Evolutionary conservation across 345 rosid genomes (phyloP), one percentile per base, ranked within the genome.

Genomic region (Microthlaspi erraticum): DNA sequence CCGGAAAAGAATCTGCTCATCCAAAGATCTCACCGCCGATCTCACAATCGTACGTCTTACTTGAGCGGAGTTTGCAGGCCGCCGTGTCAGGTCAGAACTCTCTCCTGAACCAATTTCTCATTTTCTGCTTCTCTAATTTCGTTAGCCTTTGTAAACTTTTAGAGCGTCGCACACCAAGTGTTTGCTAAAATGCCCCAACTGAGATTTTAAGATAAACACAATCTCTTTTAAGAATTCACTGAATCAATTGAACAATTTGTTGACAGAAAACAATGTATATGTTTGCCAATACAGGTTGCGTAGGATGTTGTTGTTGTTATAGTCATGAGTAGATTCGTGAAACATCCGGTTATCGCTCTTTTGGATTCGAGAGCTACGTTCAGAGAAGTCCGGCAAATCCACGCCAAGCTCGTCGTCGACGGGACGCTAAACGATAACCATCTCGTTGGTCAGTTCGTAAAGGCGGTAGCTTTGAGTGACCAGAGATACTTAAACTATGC

Each of bases 311-410:
- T 31, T 26, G 23, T 20, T 70, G 55, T 64, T 68, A 37, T 68
- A 60, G 70, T 32, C 49, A 76, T 76, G 75, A 70, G 66, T 33
- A 70, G 75, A 48, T 10, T 70, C 17, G 53, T 63, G 8, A 78
- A 62, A 60, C 77, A 78, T 18, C 81, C 71, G 0, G 13, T 44
- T 7, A 52, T 78, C 0, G 60, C 81, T 62, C 78, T 78, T 23
- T 34, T 78, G 51, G 78, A 78, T 63, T 78, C 81, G 1, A 20
- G 55, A 43, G 34, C 43, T 19, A 62, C 81, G 29, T 60, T 72
- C 19, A 73, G 66, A 18, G 77, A 84, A 64, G 81, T 86, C 41
- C 52, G 70, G 20, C 90, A 88, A 63, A 84, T 85, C 71, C 93
- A 88, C 60, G 68, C 83, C 18, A 84, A 80, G 60, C 88, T 88